Base-by-base conservation (phyloP, 345 rosid species). In the Sonneratia alba region DNA sequence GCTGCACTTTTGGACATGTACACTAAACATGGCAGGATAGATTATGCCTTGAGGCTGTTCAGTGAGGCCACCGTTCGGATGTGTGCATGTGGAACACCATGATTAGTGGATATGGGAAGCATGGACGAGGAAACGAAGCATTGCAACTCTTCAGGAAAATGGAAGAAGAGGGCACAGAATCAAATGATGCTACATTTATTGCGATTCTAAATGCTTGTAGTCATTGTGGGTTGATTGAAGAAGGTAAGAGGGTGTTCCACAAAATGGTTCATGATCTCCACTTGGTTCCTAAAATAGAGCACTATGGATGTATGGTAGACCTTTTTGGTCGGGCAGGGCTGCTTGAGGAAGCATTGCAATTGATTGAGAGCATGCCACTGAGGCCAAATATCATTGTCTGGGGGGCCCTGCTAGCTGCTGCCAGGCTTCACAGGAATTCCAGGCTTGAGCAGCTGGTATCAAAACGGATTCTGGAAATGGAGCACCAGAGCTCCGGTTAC, bases 271-370 rank as follows among this genome's bases (percentile, higher is more conserved):
- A 64, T 32, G 66, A 45, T 34, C 71, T 51, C 66, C 75, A 49
- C 57, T 70, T 82, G 67, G 76, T 68, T 37, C 91, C 89, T 37
- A 81, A 79, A 69, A 70, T 85, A 47, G 85, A 87, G 75, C 91
- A 87, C 73, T 83, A 83, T 45, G 86, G 91, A 1, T 87, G 91
- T 68, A 78, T 85, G 85, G 87, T 85, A 24, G 89, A 83, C 77
- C 82, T 87, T 71, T 83, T 83, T 64, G 86, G 89, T 45, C 81
- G 85, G 76, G 85, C 89, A 22, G 84, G 89, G 66, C 67, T 55
- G 72, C 80, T 87, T 3, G 82, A 85, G 4, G 86, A 83, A 72
- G 86, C 89, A 47, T 67, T 67, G 14, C 77, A 78, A 75, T 45
- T 79, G 63, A 82, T 82, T 38, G 73, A 78, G 34, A 73, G 45